Conservation (phyloP, 1,284 basidiomycete genomes). For the Trichosporon ovoides region DNA sequence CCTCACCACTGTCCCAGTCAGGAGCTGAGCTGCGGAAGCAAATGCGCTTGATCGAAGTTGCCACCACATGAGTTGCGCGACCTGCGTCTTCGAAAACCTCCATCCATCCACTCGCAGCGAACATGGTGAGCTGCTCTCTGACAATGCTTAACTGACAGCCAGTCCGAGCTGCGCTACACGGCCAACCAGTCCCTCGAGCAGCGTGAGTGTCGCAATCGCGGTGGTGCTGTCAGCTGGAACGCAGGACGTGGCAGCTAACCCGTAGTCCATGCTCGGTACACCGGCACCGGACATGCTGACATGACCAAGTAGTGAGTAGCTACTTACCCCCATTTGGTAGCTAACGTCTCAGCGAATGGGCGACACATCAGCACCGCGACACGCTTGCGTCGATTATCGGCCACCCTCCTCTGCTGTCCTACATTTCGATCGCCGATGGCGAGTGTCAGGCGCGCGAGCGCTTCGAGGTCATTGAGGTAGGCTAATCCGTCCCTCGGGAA, state of each 20-base stretch:
- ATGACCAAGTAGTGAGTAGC: constrained; percentile 78
- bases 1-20: too few relatives aligned
- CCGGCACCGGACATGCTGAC: constrained; percentile 91
- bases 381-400: constrained; percentile 87
- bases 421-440: constrained; percentile 86
- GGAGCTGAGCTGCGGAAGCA: too few relatives aligned
- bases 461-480: constrained; percentile 93
- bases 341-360: constrained; percentile 70
- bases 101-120: constrained; percentile 1
- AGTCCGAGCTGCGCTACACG: constrained; percentile 83
- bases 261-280: constrained; percentile 92
- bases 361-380: constrained; percentile 94
- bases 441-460: constrained; percentile 82
- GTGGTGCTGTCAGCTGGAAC: background rate
- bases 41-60: background rate
- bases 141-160: background rate
- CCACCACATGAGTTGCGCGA: background rate
- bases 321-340: background rate
- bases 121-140: background rate
- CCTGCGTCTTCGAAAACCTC: background rate
- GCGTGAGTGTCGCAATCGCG: constrained; percentile 54
- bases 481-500: constrained; percentile 25
- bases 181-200: constrained; percentile 91
- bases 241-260: constrained; percentile 9
- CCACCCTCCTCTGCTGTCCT: constrained; percentile 78